A percentile compares a stretch with the other conserved stretches of the same genome.
phyloP scores from a whole-genome alignment of 2,329 filamentous ascomycete genomes.

The Volutella citrinella region DNA sequence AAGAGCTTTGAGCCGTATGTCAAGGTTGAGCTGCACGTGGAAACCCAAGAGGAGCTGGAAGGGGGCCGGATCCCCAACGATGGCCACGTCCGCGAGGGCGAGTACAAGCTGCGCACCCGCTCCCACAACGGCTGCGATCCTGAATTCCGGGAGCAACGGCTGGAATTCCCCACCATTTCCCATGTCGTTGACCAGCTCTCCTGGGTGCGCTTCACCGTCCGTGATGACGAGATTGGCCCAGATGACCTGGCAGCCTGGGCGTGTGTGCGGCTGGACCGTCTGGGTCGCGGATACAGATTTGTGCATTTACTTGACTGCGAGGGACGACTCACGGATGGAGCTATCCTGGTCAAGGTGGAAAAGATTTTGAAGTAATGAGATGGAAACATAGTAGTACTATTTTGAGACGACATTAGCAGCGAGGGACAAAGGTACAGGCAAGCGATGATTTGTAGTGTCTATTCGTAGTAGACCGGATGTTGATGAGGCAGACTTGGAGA shows the following conservation, averaged over 20 bases:
- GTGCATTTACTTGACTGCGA: slow-evolving; percentile 70
- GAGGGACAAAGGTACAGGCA: background rate
- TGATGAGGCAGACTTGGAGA: too few species aligned
- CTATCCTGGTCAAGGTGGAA: slow-evolving; percentile 70
- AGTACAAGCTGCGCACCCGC: slow-evolving; percentile 58
- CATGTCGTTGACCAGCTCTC: slow-evolving; percentile 66
- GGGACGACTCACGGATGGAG: slow-evolving; percentile 63
- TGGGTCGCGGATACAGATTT: slow-evolving; percentile 73
- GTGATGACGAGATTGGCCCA: slow-evolving; percentile 77
- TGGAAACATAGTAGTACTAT: too few species aligned
- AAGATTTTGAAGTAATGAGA: slow-evolving; percentile 47
- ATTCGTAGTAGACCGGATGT: too few species aligned
- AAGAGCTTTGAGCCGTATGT: slow-evolving; percentile 73
- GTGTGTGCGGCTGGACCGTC: slow-evolving; percentile 78
- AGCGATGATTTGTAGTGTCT: too few species aligned
- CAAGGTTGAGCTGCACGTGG: slow-evolving; percentile 80
- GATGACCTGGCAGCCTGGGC: slow-evolving; percentile 86
- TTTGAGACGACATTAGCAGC: slow-evolving; percentile 10
- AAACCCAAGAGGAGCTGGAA: slow-evolving; percentile 52
- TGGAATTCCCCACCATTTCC: slow-evolving; percentile 54
- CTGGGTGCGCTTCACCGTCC: slow-evolving; percentile 80
- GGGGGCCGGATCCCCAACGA: slow-evolving; percentile 37
- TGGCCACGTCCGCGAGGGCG: slow-evolving; percentile 38
- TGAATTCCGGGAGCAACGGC: slow-evolving; percentile 57
- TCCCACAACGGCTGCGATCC: slow-evolving; percentile 57